Conservation (phyloP, 192 early-diverging fungal species). For the Podila verticillata region DNA sequence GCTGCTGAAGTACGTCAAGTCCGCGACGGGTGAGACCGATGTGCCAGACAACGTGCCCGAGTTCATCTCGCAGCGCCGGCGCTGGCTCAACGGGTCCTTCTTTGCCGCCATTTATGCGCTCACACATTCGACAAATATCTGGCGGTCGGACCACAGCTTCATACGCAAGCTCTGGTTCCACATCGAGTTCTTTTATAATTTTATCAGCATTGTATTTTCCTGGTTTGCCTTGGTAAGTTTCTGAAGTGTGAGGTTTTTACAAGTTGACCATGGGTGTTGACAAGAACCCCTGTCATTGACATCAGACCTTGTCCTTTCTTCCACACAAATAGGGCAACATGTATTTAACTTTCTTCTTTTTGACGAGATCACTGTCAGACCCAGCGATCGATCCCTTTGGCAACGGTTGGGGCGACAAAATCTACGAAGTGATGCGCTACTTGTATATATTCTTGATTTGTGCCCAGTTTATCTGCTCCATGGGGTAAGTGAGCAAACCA, state of each 20-base stretch:
- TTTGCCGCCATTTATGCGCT: slow-evolving; percentile 83
- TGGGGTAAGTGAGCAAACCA: slow-evolving; percentile 73
- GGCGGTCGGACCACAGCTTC: slow-evolving; percentile 70
- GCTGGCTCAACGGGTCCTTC: slow-evolving; percentile 87
- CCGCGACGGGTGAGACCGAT: slow-evolving; percentile 78
- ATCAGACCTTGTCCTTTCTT: not conserved
- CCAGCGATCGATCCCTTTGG: slow-evolving; percentile 57
- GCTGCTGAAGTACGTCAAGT: slow-evolving; percentile 76
- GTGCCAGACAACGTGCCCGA: slow-evolving; percentile 77
- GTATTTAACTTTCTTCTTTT: slow-evolving; percentile 70
- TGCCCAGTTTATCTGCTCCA: slow-evolving; percentile 60
- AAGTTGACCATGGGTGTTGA: not conserved
- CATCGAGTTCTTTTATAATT: slow-evolving; percentile 74
- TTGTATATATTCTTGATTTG: slow-evolving; percentile 61
- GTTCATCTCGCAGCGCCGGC: slow-evolving; percentile 80
- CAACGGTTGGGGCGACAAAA: slow-evolving; percentile 52
- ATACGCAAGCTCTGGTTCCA: slow-evolving; percentile 70
- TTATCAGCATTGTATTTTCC: slow-evolving; percentile 71
- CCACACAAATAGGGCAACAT: slow-evolving; percentile 56
- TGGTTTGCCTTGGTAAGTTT: slow-evolving; percentile 68
- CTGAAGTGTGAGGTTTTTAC: not conserved
- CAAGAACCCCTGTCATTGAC: not conserved
- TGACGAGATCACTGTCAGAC: slow-evolving; percentile 53
- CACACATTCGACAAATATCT: slow-evolving; percentile 70
- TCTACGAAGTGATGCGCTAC: slow-evolving; percentile 58